Percentiles rank a stretch among this genome's conserved stretches.
phyloP scores from a whole-genome alignment of 2,329 filamentous ascomycete genomes.

The Torrubiellomyces zombiae region DNA sequence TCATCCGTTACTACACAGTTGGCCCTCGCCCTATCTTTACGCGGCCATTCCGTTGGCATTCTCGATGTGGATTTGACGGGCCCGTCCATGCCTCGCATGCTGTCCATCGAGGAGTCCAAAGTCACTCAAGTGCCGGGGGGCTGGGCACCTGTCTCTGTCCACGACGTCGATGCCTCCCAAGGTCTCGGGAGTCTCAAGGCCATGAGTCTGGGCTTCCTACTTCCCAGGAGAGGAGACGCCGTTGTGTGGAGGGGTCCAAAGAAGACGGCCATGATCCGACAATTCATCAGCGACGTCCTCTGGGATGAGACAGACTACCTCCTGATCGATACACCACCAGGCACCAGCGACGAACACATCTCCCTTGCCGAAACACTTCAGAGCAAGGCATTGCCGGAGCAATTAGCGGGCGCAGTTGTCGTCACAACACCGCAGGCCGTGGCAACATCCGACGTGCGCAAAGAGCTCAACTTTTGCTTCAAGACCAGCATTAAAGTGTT shows the following conservation, averaged over 20 bases:
- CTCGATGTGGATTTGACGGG: conserved; percentile 94
- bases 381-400: conserved; percentile 41
- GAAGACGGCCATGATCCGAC: conserved; percentile 96
- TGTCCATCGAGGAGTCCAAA: conserved; percentile 75
- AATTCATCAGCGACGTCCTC: conserved; percentile 82
- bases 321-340: conserved; percentile 88
- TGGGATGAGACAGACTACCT: conserved; percentile 85
- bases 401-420: conserved; percentile 75
- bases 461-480: conserved; percentile 82
- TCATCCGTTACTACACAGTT: conserved; percentile 96
- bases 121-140: conserved; percentile 83
- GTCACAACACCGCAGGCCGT: conserved; percentile 95
- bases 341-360: conserved; percentile 94
- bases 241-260: conserved; percentile 97
- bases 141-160: conserved; percentile 80
- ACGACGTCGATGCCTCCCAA: conserved; percentile 36
- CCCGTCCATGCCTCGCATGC: conserved; percentile 88
- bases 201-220: conserved; percentile 87
- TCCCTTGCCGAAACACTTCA: conserved; percentile 78
- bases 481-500: conserved; percentile 69
- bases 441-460: conserved; percentile 81
- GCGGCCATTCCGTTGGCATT: conserved; percentile 80
- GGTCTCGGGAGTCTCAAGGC: conserved; percentile 53
- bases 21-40: conserved; percentile 70
- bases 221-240: conserved; percentile 69